Conservation (phyloP, 148 eudicot species). For the Arctostaphylos glauca region DNA sequence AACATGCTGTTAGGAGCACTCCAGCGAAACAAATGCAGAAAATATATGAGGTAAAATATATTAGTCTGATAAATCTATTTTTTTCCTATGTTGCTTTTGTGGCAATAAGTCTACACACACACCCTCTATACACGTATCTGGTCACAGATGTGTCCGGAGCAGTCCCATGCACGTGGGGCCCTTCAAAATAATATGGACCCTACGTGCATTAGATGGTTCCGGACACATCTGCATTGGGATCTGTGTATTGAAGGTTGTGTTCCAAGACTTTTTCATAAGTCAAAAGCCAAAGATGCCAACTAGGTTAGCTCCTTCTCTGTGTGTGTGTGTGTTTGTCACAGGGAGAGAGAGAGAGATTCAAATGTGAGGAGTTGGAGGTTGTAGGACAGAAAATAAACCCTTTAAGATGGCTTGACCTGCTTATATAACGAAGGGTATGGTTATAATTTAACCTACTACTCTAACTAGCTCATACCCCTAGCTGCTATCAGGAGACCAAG, state of each 20-base stretch:
- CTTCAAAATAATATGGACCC: too few species aligned
- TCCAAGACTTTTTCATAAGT: not conserved
- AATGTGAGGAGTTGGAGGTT: not conserved
- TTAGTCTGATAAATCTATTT: not conserved
- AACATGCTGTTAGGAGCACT: slow-evolving; percentile 58
- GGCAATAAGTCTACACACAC: not conserved
- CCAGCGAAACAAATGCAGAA: slow-evolving; percentile 62
- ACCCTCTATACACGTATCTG: too few species aligned
- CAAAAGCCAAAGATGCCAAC: not conserved
- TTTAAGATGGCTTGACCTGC: not conserved
- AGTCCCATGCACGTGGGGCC: too few species aligned
- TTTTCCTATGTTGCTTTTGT: not conserved
- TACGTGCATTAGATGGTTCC: too few species aligned
- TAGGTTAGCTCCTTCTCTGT: not conserved
- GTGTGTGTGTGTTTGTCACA: not conserved
- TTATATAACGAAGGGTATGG: not conserved
- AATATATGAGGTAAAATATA: slow-evolving; percentile 56
- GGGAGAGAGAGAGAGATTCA: not conserved
- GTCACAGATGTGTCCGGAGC: too few species aligned
- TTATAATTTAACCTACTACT: not conserved
- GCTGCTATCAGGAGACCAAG: not conserved
- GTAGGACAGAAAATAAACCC: not conserved
- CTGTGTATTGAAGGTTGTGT: too few species aligned
- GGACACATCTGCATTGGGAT: too few species aligned
- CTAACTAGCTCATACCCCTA: slow-evolving; percentile 1